Conservation (phyloP, 805 yeast genomes). For the Hanseniaspora mollemarum region DNA sequence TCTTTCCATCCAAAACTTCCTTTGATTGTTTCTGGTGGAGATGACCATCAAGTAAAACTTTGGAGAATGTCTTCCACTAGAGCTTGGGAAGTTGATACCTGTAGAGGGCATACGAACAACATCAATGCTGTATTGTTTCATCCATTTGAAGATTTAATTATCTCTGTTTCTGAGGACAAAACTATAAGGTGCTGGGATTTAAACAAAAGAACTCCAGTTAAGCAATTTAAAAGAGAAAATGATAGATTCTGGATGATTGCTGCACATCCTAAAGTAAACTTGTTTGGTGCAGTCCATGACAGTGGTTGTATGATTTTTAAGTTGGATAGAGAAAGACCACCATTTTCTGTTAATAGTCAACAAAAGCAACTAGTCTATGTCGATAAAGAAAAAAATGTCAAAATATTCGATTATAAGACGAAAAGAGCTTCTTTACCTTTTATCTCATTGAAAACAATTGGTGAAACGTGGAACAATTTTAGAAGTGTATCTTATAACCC, state of each 20-base stretch:
- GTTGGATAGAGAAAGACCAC: conserved; percentile 90
- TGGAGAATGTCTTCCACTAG: conserved; percentile 97
- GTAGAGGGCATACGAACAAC: conserved; percentile 93
- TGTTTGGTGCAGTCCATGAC: conserved; percentile 95
- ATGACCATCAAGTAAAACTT: conserved; percentile 84
- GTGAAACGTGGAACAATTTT: conserved; percentile 76
- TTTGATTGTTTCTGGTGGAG: conserved; percentile 88
- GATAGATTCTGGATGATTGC: conserved; percentile 92
- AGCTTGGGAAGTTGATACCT: conserved; percentile 98
- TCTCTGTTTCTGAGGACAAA: conserved; percentile 92
- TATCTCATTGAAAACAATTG: conserved; percentile 71
- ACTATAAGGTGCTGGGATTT: conserved; percentile 95
- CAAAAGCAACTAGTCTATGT: conserved; percentile 67
- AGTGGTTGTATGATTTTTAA: conserved; percentile 97
- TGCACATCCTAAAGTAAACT: conserved; percentile 78
- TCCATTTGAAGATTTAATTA: conserved; percentile 80
- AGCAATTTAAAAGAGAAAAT: conserved; percentile 83
- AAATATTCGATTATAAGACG: conserved; percentile 56
- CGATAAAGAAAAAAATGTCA: conserved; percentile 77
- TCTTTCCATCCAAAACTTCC: conserved; percentile 95
- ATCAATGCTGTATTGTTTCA: conserved; percentile 85
- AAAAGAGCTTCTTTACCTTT: conserved; percentile 63
- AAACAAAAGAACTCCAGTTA: conserved; percentile 83
- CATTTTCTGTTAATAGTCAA: conserved; percentile 39
- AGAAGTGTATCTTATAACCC: conserved; percentile 83